Conservation (phyloP, 2,329 filamentous ascomycete genomes). For the Sporothrix curviconia region DNA sequence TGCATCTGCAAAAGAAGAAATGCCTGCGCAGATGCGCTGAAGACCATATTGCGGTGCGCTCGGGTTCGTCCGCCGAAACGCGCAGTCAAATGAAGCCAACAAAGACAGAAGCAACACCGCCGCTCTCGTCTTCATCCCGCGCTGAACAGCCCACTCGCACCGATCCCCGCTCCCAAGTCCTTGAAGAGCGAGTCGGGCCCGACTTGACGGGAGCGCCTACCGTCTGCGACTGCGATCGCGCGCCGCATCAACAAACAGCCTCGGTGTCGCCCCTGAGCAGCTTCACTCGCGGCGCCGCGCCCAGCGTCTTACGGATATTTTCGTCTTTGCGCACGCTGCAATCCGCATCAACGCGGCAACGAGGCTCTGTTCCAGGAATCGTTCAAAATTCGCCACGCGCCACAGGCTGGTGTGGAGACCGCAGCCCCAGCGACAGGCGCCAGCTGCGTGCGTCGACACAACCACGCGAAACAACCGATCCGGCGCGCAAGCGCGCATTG, state of each 20-base stretch:
- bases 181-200: conserved; percentile 24
- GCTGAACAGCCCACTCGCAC: background rate
- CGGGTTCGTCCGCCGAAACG: conserved; percentile 15
- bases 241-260: conserved; percentile 31
- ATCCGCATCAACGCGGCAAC: conserved; percentile 11
- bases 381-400: background rate
- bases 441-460: conserved; percentile 26
- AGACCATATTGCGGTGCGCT: conserved; percentile 13
- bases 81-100: conserved; percentile 12
- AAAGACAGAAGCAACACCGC: conserved; percentile 5
- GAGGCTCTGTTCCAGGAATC: conserved; percentile 9
- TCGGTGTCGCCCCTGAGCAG: conserved; percentile 31
- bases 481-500: conserved; percentile 44
- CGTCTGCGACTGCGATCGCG: conserved; percentile 24
- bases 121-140: conserved; percentile 3
- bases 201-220: conserved; percentile 22
- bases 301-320: background rate
- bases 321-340: background rate
- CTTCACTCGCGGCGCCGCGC: conserved; percentile 27
- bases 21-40: conserved; percentile 17
- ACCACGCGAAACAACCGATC: conserved; percentile 42
- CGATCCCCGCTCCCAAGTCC: conserved; percentile 13
- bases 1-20: conserved; percentile 11
- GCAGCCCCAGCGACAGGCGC: conserved; percentile 11
- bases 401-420: conserved; percentile 10